Percentiles rank a stretch among this genome's conserved stretches.
Conservation (phyloP, 2,329 filamentous ascomycete genomes). For the Pyrenophora tritici-repentis region DNA sequence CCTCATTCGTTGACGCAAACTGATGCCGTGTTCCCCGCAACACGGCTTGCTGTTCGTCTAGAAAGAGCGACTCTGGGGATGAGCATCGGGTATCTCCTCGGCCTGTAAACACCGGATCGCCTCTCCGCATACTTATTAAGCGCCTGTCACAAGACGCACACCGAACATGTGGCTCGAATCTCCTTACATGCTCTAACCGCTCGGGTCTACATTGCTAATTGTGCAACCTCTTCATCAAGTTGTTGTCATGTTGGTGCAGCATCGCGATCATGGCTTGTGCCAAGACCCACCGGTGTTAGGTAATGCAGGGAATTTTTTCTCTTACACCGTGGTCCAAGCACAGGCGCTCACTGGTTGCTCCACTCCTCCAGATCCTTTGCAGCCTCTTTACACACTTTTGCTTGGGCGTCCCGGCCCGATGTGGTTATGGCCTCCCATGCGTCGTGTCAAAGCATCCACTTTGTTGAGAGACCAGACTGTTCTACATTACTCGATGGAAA, state of each 20-base stretch:
- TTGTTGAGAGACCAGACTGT: constrained; percentile 37
- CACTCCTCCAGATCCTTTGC: constrained; percentile 29
- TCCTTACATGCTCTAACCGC: not conserved
- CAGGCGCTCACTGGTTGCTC: constrained; percentile 25
- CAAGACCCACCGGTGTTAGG: constrained; percentile 36
- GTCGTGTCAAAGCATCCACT: constrained; percentile 34
- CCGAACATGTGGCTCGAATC: constrained; percentile 9
- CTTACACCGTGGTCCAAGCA: constrained; percentile 22
- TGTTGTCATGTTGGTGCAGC: constrained; percentile 18
- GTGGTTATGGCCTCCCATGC: constrained; percentile 14
- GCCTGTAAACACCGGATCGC: constrained; percentile 18
- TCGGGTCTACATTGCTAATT: constrained; percentile 24
- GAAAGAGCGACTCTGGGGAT: constrained; percentile 17
- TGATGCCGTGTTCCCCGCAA: constrained; percentile 35
- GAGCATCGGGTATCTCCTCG: constrained; percentile 40
- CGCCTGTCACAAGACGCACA: not conserved
- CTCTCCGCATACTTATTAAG: constrained; percentile 14
- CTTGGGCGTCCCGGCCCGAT: constrained; percentile 24
- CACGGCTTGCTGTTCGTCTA: constrained; percentile 21
- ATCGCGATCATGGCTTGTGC: constrained; percentile 26
- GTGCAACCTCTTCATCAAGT: constrained; percentile 22
- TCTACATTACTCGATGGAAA: constrained; percentile 31
- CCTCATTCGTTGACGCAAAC: constrained; percentile 21
- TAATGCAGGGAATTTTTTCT: constrained; percentile 38
- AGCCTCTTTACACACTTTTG: constrained; percentile 32